These are phyloP conservation scores for Didymella segeticola DNA, from an alignment of 2,329 filamentous ascomycete genomes.

Conservation along the genomic window DNA sequence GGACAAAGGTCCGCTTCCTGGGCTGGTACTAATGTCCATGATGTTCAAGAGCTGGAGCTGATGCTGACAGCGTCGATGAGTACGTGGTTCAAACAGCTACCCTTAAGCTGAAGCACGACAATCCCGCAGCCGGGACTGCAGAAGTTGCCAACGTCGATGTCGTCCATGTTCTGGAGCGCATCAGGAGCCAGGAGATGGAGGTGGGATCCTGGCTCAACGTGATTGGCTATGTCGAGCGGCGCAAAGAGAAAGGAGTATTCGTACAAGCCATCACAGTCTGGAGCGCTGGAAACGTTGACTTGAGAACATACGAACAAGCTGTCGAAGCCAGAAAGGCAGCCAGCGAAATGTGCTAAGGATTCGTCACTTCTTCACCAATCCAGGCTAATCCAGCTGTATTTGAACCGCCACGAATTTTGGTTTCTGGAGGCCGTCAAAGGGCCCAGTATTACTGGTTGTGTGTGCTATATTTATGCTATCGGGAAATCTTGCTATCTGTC, in stretches of 20 bases:
- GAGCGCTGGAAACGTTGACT: slow-evolving; percentile 73
- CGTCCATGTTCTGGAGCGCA: slow-evolving; percentile 69
- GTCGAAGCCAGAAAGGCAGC: slow-evolving; percentile 26
- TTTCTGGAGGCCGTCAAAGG: background rate
- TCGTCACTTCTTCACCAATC: background rate
- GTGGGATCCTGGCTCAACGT: slow-evolving; percentile 90
- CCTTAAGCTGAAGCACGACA: slow-evolving; percentile 73
- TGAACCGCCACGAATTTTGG: background rate
- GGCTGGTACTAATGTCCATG: slow-evolving; percentile 72
- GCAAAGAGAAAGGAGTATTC: slow-evolving; percentile 42
- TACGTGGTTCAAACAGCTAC: slow-evolving; percentile 66
- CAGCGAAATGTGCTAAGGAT: background rate
- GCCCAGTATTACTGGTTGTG: too few species aligned
- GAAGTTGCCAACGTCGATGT: slow-evolving; percentile 71
- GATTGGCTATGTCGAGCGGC: slow-evolving; percentile 72
- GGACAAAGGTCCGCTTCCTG: slow-evolving; percentile 89
- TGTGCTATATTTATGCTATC: too few species aligned
- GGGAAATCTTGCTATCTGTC: too few species aligned
- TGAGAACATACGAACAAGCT: slow-evolving; percentile 73
- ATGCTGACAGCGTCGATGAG: slow-evolving; percentile 60
- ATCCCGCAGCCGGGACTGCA: slow-evolving; percentile 53
- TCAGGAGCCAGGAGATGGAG: slow-evolving; percentile 69
- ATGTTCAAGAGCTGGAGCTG: slow-evolving; percentile 11
- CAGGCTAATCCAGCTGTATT: background rate
- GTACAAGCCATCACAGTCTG: slow-evolving; percentile 82